Base-by-base conservation (phyloP, 2,329 filamentous ascomycete genomes). In the Colletotrichum tamarilloi region DNA sequence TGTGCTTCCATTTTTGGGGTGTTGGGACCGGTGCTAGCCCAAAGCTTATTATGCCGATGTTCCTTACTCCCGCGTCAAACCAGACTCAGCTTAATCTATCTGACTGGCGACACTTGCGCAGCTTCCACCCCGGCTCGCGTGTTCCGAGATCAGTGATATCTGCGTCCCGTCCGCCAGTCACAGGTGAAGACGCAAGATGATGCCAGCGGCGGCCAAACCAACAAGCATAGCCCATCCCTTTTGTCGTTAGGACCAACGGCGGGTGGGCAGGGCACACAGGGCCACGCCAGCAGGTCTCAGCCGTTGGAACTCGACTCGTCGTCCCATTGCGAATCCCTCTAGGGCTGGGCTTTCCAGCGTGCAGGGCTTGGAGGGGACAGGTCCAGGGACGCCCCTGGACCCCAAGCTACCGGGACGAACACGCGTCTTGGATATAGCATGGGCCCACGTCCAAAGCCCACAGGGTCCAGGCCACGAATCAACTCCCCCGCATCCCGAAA, bases 391-490 rank as follows among this genome's bases (percentile, higher is more conserved):
- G n/a, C 66, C 8, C 35, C 19, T 32, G 30, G 22, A 58, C 38
- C 32, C 70, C 60, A 35, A 55, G 55, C 24, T 56, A 67, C 70
- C 60, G 67, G 70, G 60, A 69, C 59, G 19, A 62, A 60, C 26
- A 70, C 55, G 67, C 60, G 70, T 73, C 56, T 73, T 70, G 56
- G 26, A 73, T 62, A 69, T 57, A 73, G 67, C 70, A 55, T 55
- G 12, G 70, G 16, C 60, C 67, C 67, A 57, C 46, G 32, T 11
- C 55, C 19, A 49, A 49, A 49, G 42, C 42, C 19, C 3, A 22
- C 55, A 59, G 16, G 57, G 24, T 38, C 65, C 28, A 68, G 52
- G 19, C 52, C 52, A 16, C 8, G 24, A 26, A 60, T 32, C 46
- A 22, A 49, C 46, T 35, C 32, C 66, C 70, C 70, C 70, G 66